These are phyloP conservation scores for Russula olivacea DNA, from an alignment of 768 basidiomycete species.

Conservation along the genomic window DNA sequence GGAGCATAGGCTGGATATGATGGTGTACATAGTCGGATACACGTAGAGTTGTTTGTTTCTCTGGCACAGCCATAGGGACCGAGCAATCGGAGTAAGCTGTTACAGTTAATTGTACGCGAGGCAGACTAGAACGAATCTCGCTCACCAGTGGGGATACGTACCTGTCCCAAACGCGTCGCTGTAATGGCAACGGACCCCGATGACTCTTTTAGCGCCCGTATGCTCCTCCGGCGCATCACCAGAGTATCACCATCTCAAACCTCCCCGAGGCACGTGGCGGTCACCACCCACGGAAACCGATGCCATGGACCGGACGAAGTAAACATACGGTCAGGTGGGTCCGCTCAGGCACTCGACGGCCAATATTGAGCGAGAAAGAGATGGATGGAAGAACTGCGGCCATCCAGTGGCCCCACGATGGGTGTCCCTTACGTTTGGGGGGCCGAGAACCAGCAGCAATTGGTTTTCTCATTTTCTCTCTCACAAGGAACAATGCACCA, in stretches of 20 bases:
- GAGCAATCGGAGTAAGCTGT: neutral
- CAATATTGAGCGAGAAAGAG: neutral
- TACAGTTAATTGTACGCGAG: constrained; percentile 2
- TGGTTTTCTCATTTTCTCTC: neutral
- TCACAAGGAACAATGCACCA: neutral
- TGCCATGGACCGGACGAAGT: neutral
- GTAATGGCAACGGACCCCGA: constrained; percentile 5
- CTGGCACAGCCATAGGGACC: constrained; percentile 5
- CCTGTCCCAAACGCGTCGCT: constrained; percentile 8
- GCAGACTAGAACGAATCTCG: constrained; percentile 13
- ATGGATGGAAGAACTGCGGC: neutral
- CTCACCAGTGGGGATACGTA: constrained; percentile 1
- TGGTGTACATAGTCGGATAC: constrained; percentile 5
- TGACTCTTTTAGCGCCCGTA: neutral
- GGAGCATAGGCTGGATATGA: constrained; percentile 6
- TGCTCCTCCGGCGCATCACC: neutral
- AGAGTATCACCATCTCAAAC: constrained; percentile 4
- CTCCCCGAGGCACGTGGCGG: neutral
- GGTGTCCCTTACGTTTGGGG: neutral
- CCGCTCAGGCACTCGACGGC: neutral
- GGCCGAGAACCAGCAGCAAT: neutral
- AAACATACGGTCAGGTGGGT: neutral
- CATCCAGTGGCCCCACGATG: neutral
- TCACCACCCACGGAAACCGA: neutral
- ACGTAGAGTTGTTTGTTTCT: constrained; percentile 11